Evolutionary conservation across 495 filamentous ascomycete species (phyloP).

Genomic region (Trypethelium eluteriae): DNA sequence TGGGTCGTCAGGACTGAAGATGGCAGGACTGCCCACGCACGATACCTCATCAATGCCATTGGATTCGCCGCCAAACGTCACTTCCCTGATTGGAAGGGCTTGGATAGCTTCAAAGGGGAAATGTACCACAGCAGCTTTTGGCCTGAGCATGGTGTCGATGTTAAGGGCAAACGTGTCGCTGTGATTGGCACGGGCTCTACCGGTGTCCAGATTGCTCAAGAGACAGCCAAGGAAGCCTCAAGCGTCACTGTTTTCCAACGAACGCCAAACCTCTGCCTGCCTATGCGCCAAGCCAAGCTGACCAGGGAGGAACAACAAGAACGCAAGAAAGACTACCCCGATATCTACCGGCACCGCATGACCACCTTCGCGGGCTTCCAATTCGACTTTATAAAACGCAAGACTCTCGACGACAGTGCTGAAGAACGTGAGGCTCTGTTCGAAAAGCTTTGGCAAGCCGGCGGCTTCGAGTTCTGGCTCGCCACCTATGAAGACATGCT

Average conservation of each 20-base stretch:
- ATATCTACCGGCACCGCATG: conserved; percentile 42
- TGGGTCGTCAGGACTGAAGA: conserved; percentile 37
- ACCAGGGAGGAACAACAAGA: conserved; percentile 41
- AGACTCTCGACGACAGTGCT: conserved; percentile 42
- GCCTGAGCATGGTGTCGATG: conserved; percentile 42
- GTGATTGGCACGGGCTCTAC: conserved; percentile 53
- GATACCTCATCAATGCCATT: conserved; percentile 36
- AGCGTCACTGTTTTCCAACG: conserved; percentile 46
- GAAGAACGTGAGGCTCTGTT: conserved; percentile 44
- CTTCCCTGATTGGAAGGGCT: conserved; percentile 35
- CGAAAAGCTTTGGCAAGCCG: conserved; percentile 40
- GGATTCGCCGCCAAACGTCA: conserved; percentile 38
- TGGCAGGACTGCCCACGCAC: conserved; percentile 25
- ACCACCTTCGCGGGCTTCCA: conserved; percentile 44
- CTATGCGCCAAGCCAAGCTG: conserved; percentile 44
- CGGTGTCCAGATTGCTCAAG: conserved; percentile 46
- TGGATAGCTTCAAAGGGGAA: conserved; percentile 38
- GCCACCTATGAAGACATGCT: conserved; percentile 46
- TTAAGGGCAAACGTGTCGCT: conserved; percentile 47
- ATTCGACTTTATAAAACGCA: conserved; percentile 37
- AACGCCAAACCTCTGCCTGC: conserved; percentile 48
- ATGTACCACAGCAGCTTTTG: conserved; percentile 48
- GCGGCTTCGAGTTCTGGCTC: conserved; percentile 49
- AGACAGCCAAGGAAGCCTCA: conserved; percentile 34
- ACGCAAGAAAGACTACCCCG: conserved; percentile 38